phyloP scores from a whole-genome alignment of 805 yeast genomes.

The Saturnispora quitensis region DNA sequence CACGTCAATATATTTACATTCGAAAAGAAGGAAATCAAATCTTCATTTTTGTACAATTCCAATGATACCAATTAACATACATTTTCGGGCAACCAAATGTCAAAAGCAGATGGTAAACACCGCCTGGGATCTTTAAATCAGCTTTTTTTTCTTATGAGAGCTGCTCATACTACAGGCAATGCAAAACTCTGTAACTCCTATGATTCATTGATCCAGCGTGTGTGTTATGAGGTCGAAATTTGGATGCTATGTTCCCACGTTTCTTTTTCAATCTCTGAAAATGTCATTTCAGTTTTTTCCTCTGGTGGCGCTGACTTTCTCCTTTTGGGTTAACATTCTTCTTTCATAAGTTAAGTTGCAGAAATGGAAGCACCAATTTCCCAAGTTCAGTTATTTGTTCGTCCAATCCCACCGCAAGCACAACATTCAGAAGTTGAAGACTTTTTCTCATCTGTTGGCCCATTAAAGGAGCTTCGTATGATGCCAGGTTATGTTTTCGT shows the following conservation, averaged over 20 bases:
- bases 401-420: constrained; percentile 31
- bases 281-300: neutral
- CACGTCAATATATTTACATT: too few relatives aligned
- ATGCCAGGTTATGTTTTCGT: constrained; percentile 85
- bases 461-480: constrained; percentile 56
- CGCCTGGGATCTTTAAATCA: too few relatives aligned
- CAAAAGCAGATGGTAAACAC: too few relatives aligned
- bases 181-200: too few relatives aligned
- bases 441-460: constrained; percentile 58
- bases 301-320: neutral
- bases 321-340: neutral
- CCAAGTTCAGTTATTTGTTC: constrained; percentile 32
- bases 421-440: constrained; percentile 51
- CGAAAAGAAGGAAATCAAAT: neutral
- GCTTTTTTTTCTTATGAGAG: too few relatives aligned
- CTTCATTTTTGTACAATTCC: neutral
- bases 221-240: too few relatives aligned
- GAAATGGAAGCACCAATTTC: constrained; percentile 17
- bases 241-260: neutral
- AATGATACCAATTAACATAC: neutral
- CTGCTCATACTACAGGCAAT: too few relatives aligned
- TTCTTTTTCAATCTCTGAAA: neutral
- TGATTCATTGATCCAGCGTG: too few relatives aligned
- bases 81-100: too few relatives aligned
- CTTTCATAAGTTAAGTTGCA: neutral